These are phyloP conservation scores for Allomyces macrogynus DNA, from an alignment of 192 early-diverging fungal species.

Conservation along the genomic window DNA sequence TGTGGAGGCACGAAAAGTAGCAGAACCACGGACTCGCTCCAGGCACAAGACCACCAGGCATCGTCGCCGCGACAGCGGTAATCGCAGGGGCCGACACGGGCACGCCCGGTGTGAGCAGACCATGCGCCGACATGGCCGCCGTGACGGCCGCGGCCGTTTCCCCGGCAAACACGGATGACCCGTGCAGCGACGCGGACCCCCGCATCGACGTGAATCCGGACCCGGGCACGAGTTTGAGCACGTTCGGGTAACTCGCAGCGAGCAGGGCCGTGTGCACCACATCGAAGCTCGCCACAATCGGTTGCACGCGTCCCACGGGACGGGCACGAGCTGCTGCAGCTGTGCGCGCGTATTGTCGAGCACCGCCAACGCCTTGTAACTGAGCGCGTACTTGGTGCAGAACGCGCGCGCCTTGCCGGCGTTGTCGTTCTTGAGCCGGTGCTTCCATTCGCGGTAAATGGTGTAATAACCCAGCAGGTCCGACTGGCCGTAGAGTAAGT, in stretches of 20 bases:
- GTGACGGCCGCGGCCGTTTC: neutral
- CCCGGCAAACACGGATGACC: neutral
- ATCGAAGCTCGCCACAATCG: neutral
- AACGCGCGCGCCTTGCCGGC: conserved; percentile 16
- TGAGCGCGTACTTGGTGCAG: conserved; percentile 25
- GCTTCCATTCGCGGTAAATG: conserved; percentile 17
- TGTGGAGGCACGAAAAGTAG: neutral
- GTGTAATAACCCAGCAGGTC: neutral
- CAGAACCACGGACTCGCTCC: neutral
- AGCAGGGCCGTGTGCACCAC: conserved; percentile 3
- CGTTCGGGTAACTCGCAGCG: conserved; percentile 1
- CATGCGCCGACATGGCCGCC: neutral
- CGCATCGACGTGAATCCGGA: neutral
- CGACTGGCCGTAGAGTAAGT: neutral
- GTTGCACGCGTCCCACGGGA: conserved; percentile 22
- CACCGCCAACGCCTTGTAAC: conserved; percentile 24
- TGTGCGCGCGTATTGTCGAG: conserved; percentile 39
- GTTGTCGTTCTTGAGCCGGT: conserved; percentile 27
- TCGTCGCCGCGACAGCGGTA: neutral
- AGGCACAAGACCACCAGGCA: neutral
- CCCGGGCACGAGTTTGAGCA: neutral
- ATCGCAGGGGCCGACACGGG: neutral
- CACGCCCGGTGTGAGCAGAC: neutral
- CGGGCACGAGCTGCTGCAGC: conserved; percentile 21
- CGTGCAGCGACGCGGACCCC: neutral